Conservation (phyloP, 129 eudicot genomes). For the Apium graveolens region DNA sequence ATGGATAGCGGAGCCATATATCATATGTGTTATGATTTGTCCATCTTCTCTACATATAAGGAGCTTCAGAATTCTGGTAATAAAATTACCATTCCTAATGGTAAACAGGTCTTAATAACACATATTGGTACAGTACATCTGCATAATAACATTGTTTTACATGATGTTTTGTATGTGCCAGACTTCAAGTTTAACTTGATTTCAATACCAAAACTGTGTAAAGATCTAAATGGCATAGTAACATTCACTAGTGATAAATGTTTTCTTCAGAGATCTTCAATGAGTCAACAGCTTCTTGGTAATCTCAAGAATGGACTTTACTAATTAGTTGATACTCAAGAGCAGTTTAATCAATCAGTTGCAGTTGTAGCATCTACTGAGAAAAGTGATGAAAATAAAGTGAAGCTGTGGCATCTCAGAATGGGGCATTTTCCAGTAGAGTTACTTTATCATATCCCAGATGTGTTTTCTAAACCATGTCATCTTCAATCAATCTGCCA, state of each 20-base stretch:
- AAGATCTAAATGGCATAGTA: neutral
- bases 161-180: neutral
- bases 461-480: too few species aligned
- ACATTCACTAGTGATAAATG: neutral
- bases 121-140: neutral
- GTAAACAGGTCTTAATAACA: neutral
- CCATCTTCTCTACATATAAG: neutral
- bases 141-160: fast-evolving
- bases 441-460: too few species aligned
- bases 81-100: neutral
- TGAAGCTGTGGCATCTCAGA: neutral
- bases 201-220: neutral
- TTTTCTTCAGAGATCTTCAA: neutral
- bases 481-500: too few species aligned
- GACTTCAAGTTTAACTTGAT: neutral
- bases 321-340: neutral
- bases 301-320: neutral
- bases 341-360: too few species aligned
- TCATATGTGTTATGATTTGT: neutral
- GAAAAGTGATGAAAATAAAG: too few species aligned
- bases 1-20: neutral
- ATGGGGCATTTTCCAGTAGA: too few species aligned
- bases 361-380: neutral
- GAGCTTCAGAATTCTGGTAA: neutral
- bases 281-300: neutral